These are phyloP conservation scores for Bruguiera parviflora DNA, from an alignment of 345 rosid genomes.

Conservation along the genomic window DNA sequence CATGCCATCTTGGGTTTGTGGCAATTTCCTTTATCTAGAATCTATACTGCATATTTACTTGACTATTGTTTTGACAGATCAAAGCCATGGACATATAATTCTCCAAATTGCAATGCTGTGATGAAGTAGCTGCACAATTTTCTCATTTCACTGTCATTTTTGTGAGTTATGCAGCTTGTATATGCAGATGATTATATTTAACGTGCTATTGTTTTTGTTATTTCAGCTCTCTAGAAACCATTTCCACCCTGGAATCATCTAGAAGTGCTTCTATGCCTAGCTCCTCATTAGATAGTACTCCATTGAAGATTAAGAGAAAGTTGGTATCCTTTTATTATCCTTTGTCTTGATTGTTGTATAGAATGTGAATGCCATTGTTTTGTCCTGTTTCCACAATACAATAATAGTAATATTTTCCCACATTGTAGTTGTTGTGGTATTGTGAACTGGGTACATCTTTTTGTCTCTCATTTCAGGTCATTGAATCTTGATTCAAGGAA, in stretches of 20 bases:
- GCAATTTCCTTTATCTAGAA: no score
- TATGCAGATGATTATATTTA: not conserved
- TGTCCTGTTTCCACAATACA: not conserved
- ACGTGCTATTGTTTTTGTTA: conserved; percentile 6
- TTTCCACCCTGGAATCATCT: conserved; percentile 20
- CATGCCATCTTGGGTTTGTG: no score
- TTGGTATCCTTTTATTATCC: conserved; percentile 18
- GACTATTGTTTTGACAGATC: no score
- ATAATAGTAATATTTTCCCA: not conserved
- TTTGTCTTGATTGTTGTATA: conserved; percentile 1
- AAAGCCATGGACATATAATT: no score
- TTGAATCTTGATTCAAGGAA: conserved; percentile 1
- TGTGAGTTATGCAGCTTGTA: not conserved
- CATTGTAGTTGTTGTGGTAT: not conserved
- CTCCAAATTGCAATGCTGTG: no score
- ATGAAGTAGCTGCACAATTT: no score
- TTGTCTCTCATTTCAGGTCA: conserved; percentile 13
- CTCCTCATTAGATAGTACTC: conserved; percentile 25
- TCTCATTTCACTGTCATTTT: not conserved
- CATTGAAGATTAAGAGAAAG: conserved; percentile 34
- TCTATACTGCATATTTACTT: no score
- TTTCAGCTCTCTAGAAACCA: conserved; percentile 34
- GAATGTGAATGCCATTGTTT: not conserved
- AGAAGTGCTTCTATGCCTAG: conserved; percentile 20
- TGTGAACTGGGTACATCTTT: not conserved